Evolutionary conservation across 2,329 filamentous ascomycete species (phyloP).

Genomic region (Fusarium sublunatum): DNA sequence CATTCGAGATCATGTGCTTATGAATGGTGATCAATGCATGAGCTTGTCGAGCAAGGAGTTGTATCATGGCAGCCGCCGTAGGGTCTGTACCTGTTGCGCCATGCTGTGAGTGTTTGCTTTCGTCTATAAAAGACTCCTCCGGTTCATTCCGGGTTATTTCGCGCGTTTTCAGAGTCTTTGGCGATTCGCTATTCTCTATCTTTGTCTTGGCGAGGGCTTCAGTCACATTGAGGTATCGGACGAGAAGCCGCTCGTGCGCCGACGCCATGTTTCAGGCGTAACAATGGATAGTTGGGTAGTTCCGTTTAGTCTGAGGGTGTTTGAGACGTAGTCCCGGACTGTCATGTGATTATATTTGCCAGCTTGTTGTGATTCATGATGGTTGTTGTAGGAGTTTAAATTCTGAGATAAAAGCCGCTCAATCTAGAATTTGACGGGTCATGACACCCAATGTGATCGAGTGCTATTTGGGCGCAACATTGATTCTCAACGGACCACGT

Average conservation of each 20-base stretch:
- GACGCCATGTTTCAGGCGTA: slow-evolving; percentile 34
- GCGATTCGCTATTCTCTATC: neutral
- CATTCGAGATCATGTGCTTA: slow-evolving; percentile 10
- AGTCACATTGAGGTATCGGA: slow-evolving; percentile 43
- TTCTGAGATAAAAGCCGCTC: slow-evolving; percentile 3
- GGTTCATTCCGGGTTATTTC: neutral
- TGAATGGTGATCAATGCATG: slow-evolving; percentile 40
- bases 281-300: neutral
- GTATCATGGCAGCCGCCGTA: slow-evolving; percentile 35
- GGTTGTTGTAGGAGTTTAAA: neutral
- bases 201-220: slow-evolving; percentile 21
- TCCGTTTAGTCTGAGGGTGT: neutral
- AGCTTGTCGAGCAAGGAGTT: slow-evolving; percentile 50
- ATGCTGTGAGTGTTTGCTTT: neutral
- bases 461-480: neutral
- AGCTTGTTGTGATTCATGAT: neutral
- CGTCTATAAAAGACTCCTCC: neutral
- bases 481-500: neutral
- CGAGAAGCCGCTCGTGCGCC: slow-evolving; percentile 37
- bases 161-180: neutral
- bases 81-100: slow-evolving; percentile 15
- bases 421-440: slow-evolving; percentile 10
- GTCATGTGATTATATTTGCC: neutral
- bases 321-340: neutral
- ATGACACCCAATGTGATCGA: slow-evolving; percentile 6